Conservation (phyloP, 352 stramenopile species). For the Pythium vanterpoolii region DNA sequence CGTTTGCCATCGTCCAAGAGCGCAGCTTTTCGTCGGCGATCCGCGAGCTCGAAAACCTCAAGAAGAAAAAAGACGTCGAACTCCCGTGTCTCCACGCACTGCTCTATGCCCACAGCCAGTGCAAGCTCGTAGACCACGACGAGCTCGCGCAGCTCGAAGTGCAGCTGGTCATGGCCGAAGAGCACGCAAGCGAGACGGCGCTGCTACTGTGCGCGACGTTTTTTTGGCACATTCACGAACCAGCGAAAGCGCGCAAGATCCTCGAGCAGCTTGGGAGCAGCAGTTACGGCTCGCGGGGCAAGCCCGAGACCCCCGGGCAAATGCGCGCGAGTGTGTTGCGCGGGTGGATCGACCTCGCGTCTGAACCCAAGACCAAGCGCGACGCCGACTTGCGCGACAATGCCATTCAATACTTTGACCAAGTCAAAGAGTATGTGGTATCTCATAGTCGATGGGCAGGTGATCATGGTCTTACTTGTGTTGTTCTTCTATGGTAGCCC, state of each 20-base stretch:
- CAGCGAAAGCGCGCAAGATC: constrained; percentile 63
- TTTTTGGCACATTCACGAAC: constrained; percentile 75
- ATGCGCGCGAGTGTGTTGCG: constrained; percentile 59
- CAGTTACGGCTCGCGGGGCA: too few relatives aligned
- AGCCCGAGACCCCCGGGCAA: constrained; percentile 24
- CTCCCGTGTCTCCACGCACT: constrained; percentile 75
- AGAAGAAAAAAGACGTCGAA: constrained; percentile 75
- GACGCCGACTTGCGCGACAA: constrained; percentile 58
- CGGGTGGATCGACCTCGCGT: constrained; percentile 72
- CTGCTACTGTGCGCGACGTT: constrained; percentile 69
- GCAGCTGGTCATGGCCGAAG: constrained; percentile 76
- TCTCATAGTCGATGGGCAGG: too few relatives aligned
- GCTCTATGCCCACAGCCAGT: constrained; percentile 71
- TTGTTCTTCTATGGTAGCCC: constrained; percentile 32
- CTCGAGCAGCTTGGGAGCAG: constrained; percentile 48
- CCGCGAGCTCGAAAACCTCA: constrained; percentile 81
- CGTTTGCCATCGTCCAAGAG: constrained; percentile 78
- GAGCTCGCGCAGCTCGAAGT: constrained; percentile 76
- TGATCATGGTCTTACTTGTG: too few relatives aligned
- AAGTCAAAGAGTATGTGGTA: constrained; percentile 47
- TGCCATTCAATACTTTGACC: constrained; percentile 63
- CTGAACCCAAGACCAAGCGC: constrained; percentile 66
- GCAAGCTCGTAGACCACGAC: constrained; percentile 76
- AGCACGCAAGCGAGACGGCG: constrained; percentile 49
- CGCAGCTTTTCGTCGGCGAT: constrained; percentile 78